Conservation (phyloP, 345 rosid species). For the Kernera saxatilis region DNA sequence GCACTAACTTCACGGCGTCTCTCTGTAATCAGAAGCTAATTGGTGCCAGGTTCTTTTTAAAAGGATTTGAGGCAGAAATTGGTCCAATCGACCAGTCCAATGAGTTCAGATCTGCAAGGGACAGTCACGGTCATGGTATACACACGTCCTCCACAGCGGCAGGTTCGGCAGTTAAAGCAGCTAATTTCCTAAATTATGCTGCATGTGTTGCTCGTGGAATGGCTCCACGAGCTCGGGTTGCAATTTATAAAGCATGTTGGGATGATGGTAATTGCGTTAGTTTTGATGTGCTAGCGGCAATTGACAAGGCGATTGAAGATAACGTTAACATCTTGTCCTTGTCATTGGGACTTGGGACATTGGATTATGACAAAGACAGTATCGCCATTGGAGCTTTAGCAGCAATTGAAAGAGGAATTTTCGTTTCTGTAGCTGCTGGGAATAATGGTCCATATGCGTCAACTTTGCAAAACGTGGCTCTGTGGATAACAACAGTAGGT, state of each 20-base stretch:
- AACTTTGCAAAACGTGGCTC: slow-evolving; percentile 53
- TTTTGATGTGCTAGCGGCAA: slow-evolving; percentile 56
- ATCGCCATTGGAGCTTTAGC: slow-evolving; percentile 55
- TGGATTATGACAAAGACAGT: slow-evolving; percentile 43
- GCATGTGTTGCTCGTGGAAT: background rate
- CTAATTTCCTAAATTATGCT: too few relatives aligned
- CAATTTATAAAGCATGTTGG: slow-evolving; percentile 3
- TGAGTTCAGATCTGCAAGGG: background rate
- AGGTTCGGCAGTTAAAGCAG: background rate
- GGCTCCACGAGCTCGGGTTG: background rate
- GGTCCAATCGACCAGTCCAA: background rate
- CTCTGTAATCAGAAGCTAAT: background rate
- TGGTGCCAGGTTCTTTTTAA: background rate
- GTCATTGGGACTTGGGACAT: slow-evolving; percentile 52
- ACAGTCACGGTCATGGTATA: background rate
- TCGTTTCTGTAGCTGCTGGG: slow-evolving; percentile 62
- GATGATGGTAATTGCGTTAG: slow-evolving; percentile 52
- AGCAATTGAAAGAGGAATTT: slow-evolving; percentile 56
- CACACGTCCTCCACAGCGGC: background rate
- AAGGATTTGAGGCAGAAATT: background rate
- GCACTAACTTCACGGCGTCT: background rate
- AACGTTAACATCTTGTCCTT: slow-evolving; percentile 69
- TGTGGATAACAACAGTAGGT: too few relatives aligned
- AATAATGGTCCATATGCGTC: slow-evolving; percentile 50
- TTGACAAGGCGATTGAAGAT: slow-evolving; percentile 54